phyloP scores from a whole-genome alignment of 2,329 filamentous ascomycete genomes.

The Alternaria sp. region DNA sequence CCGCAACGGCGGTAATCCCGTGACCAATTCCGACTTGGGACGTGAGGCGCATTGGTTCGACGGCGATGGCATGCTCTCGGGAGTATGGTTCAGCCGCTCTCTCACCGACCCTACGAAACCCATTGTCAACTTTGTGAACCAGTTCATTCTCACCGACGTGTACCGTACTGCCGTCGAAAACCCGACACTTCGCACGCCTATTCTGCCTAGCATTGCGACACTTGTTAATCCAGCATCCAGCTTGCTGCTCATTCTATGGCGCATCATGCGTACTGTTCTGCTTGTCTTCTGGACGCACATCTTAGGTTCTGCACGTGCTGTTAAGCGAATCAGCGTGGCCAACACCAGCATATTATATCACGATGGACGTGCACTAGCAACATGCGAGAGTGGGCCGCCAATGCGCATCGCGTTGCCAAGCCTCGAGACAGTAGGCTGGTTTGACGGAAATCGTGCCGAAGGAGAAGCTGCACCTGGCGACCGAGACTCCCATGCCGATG shows the following conservation, averaged over 20 bases:
- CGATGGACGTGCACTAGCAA: conserved; percentile 73
- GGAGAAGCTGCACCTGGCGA: conserved; percentile 52
- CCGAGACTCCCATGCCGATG: conserved; percentile 26
- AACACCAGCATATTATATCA: conserved; percentile 75
- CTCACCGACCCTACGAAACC: conserved; percentile 52
- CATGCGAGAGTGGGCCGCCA: conserved; percentile 75
- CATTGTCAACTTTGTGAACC: conserved; percentile 72
- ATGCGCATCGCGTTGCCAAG: conserved; percentile 71
- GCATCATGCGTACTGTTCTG: conserved; percentile 66
- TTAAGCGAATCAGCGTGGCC: conserved; percentile 75
- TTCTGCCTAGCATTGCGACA: conserved; percentile 73
- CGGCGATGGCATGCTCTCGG: conserved; percentile 77
- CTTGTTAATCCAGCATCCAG: conserved; percentile 68
- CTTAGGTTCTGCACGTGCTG: conserved; percentile 63
- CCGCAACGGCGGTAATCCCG: conserved; percentile 75
- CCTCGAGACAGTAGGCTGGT: conserved; percentile 76
- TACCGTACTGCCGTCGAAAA: conserved; percentile 65
- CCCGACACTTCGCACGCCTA: conserved; percentile 60
- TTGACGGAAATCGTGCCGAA: conserved; percentile 67
- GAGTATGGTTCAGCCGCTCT: conserved; percentile 66
- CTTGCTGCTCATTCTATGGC: conserved; percentile 59
- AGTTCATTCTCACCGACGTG: conserved; percentile 73
- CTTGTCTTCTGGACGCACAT: conserved; percentile 67
- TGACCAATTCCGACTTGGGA: conserved; percentile 67
- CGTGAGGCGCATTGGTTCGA: conserved; percentile 78